Percentiles rank a stretch among this genome's conserved stretches.
phyloP scores from a whole-genome alignment of 768 basidiomycete genomes.

The Leccinum barrowsii region DNA sequence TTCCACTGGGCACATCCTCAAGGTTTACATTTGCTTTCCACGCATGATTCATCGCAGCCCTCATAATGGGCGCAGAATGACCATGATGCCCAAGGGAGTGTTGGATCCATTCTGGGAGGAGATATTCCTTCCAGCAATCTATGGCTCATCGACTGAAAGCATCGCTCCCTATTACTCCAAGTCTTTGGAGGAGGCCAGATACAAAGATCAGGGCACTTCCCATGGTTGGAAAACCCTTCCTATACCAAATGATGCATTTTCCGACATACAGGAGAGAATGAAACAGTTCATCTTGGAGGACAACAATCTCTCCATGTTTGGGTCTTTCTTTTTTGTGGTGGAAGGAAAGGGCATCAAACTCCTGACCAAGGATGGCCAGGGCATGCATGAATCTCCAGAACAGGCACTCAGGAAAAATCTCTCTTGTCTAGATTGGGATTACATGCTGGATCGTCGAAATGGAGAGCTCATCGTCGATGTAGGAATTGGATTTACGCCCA shows the following conservation, averaged over 20 bases:
- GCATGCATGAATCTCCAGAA: neutral
- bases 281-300: neutral
- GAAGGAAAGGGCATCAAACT: conserved; percentile 18
- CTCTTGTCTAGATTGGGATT: conserved; percentile 1
- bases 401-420: neutral
- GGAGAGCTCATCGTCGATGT: conserved; percentile 5
- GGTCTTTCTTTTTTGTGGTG: conserved; percentile 9
- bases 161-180: too few species aligned
- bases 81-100: conserved; percentile 1
- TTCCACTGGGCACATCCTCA: neutral
- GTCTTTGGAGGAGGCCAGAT: neutral
- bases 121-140: conserved; percentile 3
- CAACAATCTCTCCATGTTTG: neutral
- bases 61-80: neutral
- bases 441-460: conserved; percentile 1
- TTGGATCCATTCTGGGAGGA: conserved; percentile 9
- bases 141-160: too few species aligned
- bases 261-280: neutral
- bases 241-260: neutral
- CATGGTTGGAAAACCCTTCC: too few species aligned
- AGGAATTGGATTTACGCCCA: neutral
- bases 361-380: conserved; percentile 5
- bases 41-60: conserved; percentile 7
- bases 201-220: too few species aligned
- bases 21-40: conserved; percentile 5